A percentile compares a stretch with the other conserved stretches of the same genome.
Conservation (phyloP, 1,284 basidiomycete species). For the Volvariella surrecta region DNA sequence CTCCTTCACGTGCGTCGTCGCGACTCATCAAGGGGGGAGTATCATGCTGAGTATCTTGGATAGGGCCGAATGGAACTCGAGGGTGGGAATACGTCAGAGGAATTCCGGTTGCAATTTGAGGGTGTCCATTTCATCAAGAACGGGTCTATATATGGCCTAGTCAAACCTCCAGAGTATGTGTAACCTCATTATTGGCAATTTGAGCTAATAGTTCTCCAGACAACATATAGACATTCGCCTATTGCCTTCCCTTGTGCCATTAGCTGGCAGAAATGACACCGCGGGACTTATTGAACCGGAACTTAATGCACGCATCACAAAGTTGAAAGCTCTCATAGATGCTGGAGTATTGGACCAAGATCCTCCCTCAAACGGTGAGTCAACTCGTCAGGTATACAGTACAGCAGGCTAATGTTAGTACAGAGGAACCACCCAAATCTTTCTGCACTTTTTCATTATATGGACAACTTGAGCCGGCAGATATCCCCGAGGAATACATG, state of each 20-base stretch:
- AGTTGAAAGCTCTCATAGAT: slow-evolving; percentile 54
- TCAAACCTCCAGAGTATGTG: slow-evolving; percentile 54
- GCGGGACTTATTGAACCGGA: slow-evolving; percentile 60
- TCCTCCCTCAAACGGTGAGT: slow-evolving; percentile 23
- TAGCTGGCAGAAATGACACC: slow-evolving; percentile 46
- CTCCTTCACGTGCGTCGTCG: slow-evolving; percentile 52
- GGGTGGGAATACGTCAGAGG: slow-evolving; percentile 39
- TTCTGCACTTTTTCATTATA: slow-evolving; percentile 59
- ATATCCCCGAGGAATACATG: slow-evolving; percentile 46
- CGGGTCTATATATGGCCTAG: slow-evolving; percentile 73
- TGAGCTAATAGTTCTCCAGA: slow-evolving; percentile 20
- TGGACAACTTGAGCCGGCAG: slow-evolving; percentile 48
- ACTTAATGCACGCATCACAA: slow-evolving; percentile 48
- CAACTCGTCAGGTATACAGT: neutral
- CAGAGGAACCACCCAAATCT: slow-evolving; percentile 42
- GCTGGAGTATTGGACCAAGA: slow-evolving; percentile 52
- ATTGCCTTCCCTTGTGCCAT: slow-evolving; percentile 58
- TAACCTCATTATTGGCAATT: slow-evolving; percentile 4
- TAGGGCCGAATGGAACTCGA: slow-evolving; percentile 67
- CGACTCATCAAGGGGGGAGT: neutral
- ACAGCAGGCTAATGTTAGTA: slow-evolving; percentile 1
- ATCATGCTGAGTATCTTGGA: slow-evolving; percentile 2
- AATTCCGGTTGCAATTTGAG: slow-evolving; percentile 62
- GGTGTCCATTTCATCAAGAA: slow-evolving; percentile 74
- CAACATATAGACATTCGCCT: slow-evolving; percentile 57